Base-by-base conservation (phyloP, 805 yeast genomes). In the Nakazawaea ernobii region DNA sequence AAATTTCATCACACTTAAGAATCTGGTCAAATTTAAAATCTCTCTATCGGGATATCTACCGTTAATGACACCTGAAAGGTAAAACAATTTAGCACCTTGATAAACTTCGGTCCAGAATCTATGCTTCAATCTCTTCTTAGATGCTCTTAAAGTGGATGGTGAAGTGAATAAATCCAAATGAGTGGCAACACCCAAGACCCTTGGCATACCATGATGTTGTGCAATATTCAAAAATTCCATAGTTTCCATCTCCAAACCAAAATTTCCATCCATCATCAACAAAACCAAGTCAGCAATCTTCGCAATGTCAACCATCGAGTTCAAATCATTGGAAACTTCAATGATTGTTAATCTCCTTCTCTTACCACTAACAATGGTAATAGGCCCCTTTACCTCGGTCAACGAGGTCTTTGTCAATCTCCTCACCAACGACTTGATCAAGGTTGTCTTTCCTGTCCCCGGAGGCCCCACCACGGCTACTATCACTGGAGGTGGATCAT, bases 41-140 rank as follows among this genome's bases (percentile, higher is more conserved):
- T 94, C 99, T 57, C 99, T 76, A 65, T 94, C 99, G 1, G 99
- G 99, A 62, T 94, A 94, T 61, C 99, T 80, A 37, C 99, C 99
- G 60, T 94, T 95, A 45, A 94, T 77, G 42, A 94, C 97, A 59
- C 99, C 99, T 1, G 96, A 86, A 15, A 94, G 72, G 61, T 92
- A 91, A 62, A 94, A 94, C 35, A 94, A 73, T 65, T 94, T 94
- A 26, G 99, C 99, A 58, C 99, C 99, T 64, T 86, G 95, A 63
- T 94, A 94, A 37, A 94, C 98, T 68, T 94, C 99, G 2, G 99
- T 94, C 99, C 99, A 94, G 66, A 94, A 88, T 60, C 99, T 77
- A 61, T 88, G 87, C 68, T 94, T 94, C 57, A 94, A 77, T 55
- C 89, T 77, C 63, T 94, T 94, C 66, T 94, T 94, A 0, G 97